Evolutionary conservation across 345 rosid genomes (phyloP).

Genomic region (Bruguiera gymnorhiza): DNA sequence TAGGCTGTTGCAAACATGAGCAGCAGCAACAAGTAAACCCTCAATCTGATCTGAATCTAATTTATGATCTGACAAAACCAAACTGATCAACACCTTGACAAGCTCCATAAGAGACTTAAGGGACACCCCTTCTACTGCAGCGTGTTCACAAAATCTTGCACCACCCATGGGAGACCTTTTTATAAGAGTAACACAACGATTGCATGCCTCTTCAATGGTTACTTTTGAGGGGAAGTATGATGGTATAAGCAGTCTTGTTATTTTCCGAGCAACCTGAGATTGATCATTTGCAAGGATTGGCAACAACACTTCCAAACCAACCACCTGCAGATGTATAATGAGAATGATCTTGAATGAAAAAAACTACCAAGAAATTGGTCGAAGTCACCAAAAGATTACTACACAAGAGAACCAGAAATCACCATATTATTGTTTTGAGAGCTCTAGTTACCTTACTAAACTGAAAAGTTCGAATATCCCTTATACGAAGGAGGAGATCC

Average conservation of each 20-base stretch:
- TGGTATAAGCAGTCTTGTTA: constrained; percentile 71
- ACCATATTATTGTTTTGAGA: constrained; percentile 2
- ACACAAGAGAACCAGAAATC: not conserved
- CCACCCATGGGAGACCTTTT: constrained; percentile 83
- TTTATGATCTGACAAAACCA: constrained; percentile 49
- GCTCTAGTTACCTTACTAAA: constrained; percentile 65
- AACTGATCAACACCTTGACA: constrained; percentile 48
- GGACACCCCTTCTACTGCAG: constrained; percentile 60
- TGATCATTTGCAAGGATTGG: constrained; percentile 66
- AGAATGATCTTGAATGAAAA: constrained; percentile 17
- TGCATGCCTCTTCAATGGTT: constrained; percentile 69
- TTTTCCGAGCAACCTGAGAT: constrained; percentile 67
- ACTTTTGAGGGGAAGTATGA: constrained; percentile 82
- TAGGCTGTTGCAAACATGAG: constrained; percentile 54
- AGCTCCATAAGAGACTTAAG: constrained; percentile 58
- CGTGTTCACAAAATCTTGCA: constrained; percentile 85
- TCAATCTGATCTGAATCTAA: constrained; percentile 55
- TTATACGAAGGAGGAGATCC: constrained; percentile 71
- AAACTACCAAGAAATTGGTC: not conserved
- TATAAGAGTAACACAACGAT: constrained; percentile 69
- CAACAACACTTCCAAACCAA: constrained; percentile 56
- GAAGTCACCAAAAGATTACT: not conserved
- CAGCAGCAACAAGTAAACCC: constrained; percentile 62
- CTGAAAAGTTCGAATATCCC: constrained; percentile 69
- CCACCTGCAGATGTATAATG: constrained; percentile 48